Conservation (phyloP, 768 basidiomycete species). For the Psilocybe subaeruginosa region DNA sequence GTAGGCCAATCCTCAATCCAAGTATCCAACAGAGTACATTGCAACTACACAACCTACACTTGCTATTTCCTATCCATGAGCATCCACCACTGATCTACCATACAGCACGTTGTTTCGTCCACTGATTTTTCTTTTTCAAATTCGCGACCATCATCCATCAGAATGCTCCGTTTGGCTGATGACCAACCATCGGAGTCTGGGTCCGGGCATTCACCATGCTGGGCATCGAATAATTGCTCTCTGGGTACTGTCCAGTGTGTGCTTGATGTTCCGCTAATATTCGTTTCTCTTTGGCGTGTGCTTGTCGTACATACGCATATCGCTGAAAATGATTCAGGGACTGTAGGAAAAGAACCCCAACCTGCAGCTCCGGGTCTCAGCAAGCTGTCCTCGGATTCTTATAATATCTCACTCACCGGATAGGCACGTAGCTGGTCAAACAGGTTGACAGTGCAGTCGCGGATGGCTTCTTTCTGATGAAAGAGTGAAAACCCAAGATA, state of each 20-base stretch:
- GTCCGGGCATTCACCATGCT: constrained; percentile 26
- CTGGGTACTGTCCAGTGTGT: constrained; percentile 2
- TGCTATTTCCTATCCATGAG: neutral
- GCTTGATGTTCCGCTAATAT: constrained; percentile 23
- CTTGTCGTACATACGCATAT: constrained; percentile 85
- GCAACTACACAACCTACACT: constrained; percentile 5
- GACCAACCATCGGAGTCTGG: constrained; percentile 33
- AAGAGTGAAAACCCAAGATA: constrained; percentile 90
- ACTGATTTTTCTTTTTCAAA: neutral
- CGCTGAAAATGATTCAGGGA: constrained; percentile 88
- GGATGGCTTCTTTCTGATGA: constrained; percentile 78
- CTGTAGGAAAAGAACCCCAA: constrained; percentile 78
- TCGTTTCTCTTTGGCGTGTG: constrained; percentile 60
- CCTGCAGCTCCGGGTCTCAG: constrained; percentile 41
- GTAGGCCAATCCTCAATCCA: neutral
- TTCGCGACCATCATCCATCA: constrained; percentile 13
- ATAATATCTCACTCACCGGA: constrained; percentile 54
- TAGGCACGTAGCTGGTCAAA: constrained; percentile 79
- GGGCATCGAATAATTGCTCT: constrained; percentile 10
- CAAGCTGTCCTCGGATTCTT: constrained; percentile 10
- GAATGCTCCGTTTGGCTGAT: constrained; percentile 20
- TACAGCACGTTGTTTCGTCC: neutral
- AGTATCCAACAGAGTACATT: constrained; percentile 1
- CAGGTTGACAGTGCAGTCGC: constrained; percentile 81
- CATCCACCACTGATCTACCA: neutral